Base-by-base conservation (phyloP, 2,329 filamentous ascomycete species). In the Fusarium guadeloupense region DNA sequence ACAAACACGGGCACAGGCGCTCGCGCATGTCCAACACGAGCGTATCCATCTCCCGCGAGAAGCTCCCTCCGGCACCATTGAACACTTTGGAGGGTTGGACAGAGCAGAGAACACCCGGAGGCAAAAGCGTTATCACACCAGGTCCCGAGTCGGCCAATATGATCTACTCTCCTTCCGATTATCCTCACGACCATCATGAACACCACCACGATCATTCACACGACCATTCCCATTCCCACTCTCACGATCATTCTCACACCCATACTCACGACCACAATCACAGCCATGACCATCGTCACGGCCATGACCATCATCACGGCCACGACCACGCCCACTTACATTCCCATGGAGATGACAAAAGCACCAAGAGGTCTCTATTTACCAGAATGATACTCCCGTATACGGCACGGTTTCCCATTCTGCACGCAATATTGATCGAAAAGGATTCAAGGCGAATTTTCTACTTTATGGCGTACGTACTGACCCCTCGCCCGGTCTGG, bases 371-470 rank as follows among this genome's bases (percentile, higher is more conserved):
- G 34, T 96, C 92, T 0, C 80, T 77, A 40, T 80, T 96, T 33
- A 96, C 94, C 0, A 85, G 82, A 13, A 83, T 89, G 50, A 74
- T 98, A 4, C 80, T 98, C n/a, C 83, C 83, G 1, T 82, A 85
- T 49, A 89, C 88, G 10, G 83, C 89, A 42, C 81, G 82, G 21
- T 92, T 89, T 73, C 93, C 94, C 0, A 82, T 98, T 28, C 70
- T 97, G 16, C 88, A 97, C 72, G 89, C 92, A 47, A 92, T 99
- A 54, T 78, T 99, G 69, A 86, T 89, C 13, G 94, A 98, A 71
- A 93, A 92, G 69, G 94, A 99, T 74, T 98, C 94, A 14, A 85
- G 95, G 54, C 87, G 94, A 38, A 98, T 99, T 62, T 96, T 97
- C 67, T 99, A 99, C 76, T 99, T 98, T 69, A 97, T 97, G 87